Conservation (phyloP, 1,284 basidiomycete species). For the Phaffia rhodozyma region DNA sequence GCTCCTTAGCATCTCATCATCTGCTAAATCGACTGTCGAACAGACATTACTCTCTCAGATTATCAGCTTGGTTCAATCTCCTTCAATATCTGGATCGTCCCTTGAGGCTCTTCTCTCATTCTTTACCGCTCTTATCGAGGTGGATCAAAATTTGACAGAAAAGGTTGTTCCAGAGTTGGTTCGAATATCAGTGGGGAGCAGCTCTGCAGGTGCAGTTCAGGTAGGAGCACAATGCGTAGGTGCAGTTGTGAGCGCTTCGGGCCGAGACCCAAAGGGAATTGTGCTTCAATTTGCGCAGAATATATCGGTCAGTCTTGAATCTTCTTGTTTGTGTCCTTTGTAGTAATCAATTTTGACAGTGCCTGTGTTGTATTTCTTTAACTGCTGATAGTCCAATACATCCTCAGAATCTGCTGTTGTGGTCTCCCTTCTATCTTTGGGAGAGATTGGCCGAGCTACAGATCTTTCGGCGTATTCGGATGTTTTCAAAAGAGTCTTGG, state of each 20-base stretch:
- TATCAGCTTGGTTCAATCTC: slow-evolving; percentile 60
- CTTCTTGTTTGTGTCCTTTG: background rate
- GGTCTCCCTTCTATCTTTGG: slow-evolving; percentile 73
- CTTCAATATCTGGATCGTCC: slow-evolving; percentile 56
- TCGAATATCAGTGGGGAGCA: slow-evolving; percentile 48
- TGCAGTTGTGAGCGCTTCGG: slow-evolving; percentile 51
- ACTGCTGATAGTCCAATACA: slow-evolving; percentile 33
- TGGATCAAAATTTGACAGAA: slow-evolving; percentile 62
- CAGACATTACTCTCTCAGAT: slow-evolving; percentile 54
- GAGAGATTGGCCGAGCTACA: slow-evolving; percentile 80
- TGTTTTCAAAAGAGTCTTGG: slow-evolving; percentile 59
- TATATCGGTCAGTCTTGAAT: slow-evolving; percentile 46
- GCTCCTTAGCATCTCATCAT: slow-evolving; percentile 56
- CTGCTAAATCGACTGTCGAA: slow-evolving; percentile 60
- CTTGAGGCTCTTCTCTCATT: slow-evolving; percentile 72
- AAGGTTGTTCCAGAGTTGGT: slow-evolving; percentile 68
- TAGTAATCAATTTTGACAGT: slow-evolving; percentile 5
- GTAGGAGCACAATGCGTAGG: slow-evolving; percentile 52
- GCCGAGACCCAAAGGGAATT: slow-evolving; percentile 29
- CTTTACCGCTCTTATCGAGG: slow-evolving; percentile 65
- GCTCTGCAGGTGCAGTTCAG: slow-evolving; percentile 45
- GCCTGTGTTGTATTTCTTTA: too few species aligned
- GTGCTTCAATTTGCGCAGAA: slow-evolving; percentile 68
- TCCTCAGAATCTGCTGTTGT: slow-evolving; percentile 54
- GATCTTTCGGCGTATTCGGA: slow-evolving; percentile 56